Evolutionary conservation across 805 yeast genomes (phyloP), one percentile per base, ranked within the genome.

Genomic region (Clavispora fructus): DNA sequence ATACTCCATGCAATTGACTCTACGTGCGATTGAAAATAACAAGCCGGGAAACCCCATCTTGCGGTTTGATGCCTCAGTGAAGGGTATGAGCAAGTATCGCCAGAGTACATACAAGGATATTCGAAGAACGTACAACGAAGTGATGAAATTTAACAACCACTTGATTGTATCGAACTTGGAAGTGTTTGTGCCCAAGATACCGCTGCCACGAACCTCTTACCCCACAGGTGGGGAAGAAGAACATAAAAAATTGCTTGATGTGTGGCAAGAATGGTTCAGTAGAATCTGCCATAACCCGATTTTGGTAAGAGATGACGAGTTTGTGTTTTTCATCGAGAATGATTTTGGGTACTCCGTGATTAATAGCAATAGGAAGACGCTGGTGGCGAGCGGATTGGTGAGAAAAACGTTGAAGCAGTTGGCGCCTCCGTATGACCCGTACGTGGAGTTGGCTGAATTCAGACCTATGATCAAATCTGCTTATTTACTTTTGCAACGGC

Each of bases 321-420:
- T 94, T 60, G 83, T 87, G 2, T 81, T 82, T 56, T 92, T 94
- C 60, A 75, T 87, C 32, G 95, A 88, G 58, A 79, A 85, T 52
- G 94, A 87, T 59, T 83, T 80, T 55, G 77, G 75, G 4, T 82
- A 82, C 60, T 65, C 81, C 2, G 86, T 84, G 14, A 77, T 79
- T 32, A 83, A 81, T 52, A 77, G 80, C 55, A 70, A 76, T 37
- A 69, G 76, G 39, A 76, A 82, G 29, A 65, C 78, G 2, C 75
- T 79, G 1, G 77, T 79, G 41, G 95, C 97, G 1, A 82, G 95
- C 13, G 99, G 98, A 0, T 63, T 94, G 25, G 82, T 83, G 51
- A 79, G 99, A 43, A 87, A 87, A 63, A 90, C 98, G 1, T 74
- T 94, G 58, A 94, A 94, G 63, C 99, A 94, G 62, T 75, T 91